Conservation (phyloP, 1,139 yeast genomes). For the Magnusiomyces paraingens region DNA sequence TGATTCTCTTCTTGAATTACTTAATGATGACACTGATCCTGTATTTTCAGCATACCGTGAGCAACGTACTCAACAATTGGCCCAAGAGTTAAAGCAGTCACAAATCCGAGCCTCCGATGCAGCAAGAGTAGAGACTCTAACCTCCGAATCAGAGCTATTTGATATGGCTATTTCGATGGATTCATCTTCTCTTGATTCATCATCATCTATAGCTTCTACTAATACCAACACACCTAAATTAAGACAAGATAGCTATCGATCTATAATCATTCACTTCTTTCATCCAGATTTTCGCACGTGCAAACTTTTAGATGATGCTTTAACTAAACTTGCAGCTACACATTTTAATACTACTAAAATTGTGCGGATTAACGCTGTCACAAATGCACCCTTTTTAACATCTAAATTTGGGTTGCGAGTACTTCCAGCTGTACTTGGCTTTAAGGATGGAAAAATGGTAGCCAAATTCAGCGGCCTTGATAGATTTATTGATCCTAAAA, state of each 20-base stretch:
- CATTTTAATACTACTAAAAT: slow-evolving; percentile 50
- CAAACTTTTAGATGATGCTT: slow-evolving; percentile 46
- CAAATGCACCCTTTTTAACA: slow-evolving; percentile 64
- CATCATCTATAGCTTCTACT: background rate
- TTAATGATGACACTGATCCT: slow-evolving; percentile 55
- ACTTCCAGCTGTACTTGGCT: slow-evolving; percentile 57
- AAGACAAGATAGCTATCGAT: slow-evolving; percentile 38
- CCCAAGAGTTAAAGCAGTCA: slow-evolving; percentile 6
- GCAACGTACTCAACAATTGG: slow-evolving; percentile 43
- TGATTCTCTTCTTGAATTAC: slow-evolving; percentile 34
- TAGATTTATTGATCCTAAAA: slow-evolving; percentile 1
- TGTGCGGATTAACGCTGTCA: slow-evolving; percentile 49
- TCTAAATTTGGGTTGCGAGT: slow-evolving; percentile 55
- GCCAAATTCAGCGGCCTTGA: slow-evolving; percentile 3
- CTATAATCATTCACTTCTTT: slow-evolving; percentile 57
- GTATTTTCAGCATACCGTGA: slow-evolving; percentile 44
- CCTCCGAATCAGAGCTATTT: slow-evolving; percentile 12
- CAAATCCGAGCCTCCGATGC: slow-evolving; percentile 1
- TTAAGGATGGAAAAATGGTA: slow-evolving; percentile 1
- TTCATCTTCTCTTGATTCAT: background rate
- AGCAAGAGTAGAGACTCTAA: slow-evolving; percentile 10
- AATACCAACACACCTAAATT: background rate
- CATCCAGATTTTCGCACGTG: slow-evolving; percentile 59
- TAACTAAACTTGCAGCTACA: slow-evolving; percentile 43
- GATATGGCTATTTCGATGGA: slow-evolving; percentile 9